These are phyloP conservation scores for Pseudogymnoascus sp. DNA, from an alignment of 2,329 filamentous ascomycete genomes.

Conservation along the genomic window DNA sequence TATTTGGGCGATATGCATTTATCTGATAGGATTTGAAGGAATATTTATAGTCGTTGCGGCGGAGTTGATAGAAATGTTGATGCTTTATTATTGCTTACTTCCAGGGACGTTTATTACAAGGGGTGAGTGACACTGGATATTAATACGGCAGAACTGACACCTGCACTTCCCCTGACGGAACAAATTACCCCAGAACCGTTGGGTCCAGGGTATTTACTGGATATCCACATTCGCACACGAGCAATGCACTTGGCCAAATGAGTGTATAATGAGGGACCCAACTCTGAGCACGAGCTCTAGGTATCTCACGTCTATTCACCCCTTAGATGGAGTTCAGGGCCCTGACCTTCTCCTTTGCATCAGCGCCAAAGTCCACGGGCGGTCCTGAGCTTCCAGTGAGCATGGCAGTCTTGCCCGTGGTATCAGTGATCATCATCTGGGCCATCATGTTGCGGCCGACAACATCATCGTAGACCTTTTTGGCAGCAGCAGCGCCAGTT, in stretches of 20 bases:
- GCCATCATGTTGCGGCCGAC: slow-evolving; percentile 19
- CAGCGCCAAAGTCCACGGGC: slow-evolving; percentile 16
- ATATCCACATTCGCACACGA: neutral
- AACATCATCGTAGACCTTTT: slow-evolving; percentile 18
- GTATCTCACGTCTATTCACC: neutral
- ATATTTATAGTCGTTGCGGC: neutral
- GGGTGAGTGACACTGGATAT: neutral
- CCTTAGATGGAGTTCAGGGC: slow-evolving; percentile 8
- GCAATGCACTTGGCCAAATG: neutral
- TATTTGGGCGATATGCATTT: neutral
- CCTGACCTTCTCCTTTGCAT: slow-evolving; percentile 16
- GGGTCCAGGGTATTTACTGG: neutral
- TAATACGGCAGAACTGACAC: neutral
- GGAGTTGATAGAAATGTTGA: neutral
- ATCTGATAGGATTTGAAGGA: neutral
- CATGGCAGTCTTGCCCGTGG: slow-evolving; percentile 16
- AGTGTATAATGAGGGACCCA: neutral
- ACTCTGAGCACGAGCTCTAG: neutral
- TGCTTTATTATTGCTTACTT: neutral
- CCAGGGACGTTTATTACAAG: neutral
- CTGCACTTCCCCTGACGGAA: neutral
- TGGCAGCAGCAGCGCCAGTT: slow-evolving; percentile 16
- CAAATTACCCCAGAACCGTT: neutral
- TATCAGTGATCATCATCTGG: slow-evolving; percentile 19
- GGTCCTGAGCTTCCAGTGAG: slow-evolving; percentile 15